phyloP scores from a whole-genome alignment of 2,329 filamentous ascomycete species.

The Colletotrichum sp. region DNA sequence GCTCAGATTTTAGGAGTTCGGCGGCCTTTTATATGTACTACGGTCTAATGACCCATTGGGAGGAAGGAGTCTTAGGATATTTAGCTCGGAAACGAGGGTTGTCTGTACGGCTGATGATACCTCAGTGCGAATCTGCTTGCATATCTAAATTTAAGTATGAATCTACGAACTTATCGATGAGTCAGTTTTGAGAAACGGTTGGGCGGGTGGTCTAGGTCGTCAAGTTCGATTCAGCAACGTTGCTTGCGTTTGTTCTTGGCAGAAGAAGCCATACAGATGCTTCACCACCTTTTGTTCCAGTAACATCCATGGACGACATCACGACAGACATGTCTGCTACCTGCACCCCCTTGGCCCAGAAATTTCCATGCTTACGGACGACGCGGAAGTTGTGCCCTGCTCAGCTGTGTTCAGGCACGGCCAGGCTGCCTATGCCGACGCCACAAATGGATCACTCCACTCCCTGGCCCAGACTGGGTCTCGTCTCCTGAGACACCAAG shows the following conservation, averaged over 20 bases:
- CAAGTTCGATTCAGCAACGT: background rate
- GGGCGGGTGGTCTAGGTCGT: background rate
- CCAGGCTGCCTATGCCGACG: background rate
- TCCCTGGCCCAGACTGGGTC: background rate
- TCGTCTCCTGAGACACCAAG: background rate
- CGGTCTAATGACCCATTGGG: background rate
- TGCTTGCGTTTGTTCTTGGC: background rate
- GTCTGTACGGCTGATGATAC: conserved; percentile 16
- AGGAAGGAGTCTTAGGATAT: conserved; percentile 5
- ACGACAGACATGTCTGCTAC: background rate
- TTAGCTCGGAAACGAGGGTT: conserved; percentile 1
- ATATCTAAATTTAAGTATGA: conserved; percentile 2
- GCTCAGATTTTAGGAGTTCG: conserved; percentile 8
- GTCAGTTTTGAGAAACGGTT: background rate
- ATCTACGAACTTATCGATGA: background rate
- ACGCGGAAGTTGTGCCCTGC: background rate
- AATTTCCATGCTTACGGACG: background rate
- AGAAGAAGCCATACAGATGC: background rate
- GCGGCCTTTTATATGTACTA: conserved; percentile 1
- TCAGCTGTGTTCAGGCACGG: background rate
- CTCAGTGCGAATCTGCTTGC: conserved; percentile 1
- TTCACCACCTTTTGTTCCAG: background rate
- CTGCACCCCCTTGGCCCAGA: background rate
- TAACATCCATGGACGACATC: background rate
- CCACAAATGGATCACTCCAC: background rate